Conservation (phyloP, 169 alveolate genomes). For the Plasmodium relictum region DNA sequence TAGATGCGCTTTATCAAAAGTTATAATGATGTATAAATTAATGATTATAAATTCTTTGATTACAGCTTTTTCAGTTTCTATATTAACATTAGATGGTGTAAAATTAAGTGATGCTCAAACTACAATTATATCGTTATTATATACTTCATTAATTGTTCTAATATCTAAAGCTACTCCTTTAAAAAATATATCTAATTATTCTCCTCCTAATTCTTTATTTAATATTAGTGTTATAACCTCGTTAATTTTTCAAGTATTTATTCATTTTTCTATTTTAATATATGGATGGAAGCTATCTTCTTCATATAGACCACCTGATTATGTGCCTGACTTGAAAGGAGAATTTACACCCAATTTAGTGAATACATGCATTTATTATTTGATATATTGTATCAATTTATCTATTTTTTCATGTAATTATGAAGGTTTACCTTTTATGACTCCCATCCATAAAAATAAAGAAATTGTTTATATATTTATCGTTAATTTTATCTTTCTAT, state of each 20-base stretch:
- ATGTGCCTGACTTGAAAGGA: slow-evolving; percentile 86
- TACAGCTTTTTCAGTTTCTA: slow-evolving; percentile 95
- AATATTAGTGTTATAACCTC: slow-evolving; percentile 80
- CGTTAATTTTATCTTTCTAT: slow-evolving; percentile 37
- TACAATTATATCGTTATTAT: slow-evolving; percentile 88
- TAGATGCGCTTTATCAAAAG: slow-evolving; percentile 95
- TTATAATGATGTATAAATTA: slow-evolving; percentile 96
- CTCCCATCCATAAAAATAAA: slow-evolving; percentile 85
- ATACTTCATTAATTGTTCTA: slow-evolving; percentile 82
- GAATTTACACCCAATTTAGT: slow-evolving; percentile 90
- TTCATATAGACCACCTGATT: slow-evolving; percentile 66
- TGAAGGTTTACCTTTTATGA: slow-evolving; percentile 92
- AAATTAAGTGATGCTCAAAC: slow-evolving; percentile 98
- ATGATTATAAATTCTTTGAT: slow-evolving; percentile 95
- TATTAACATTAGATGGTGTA: slow-evolving; percentile 97
- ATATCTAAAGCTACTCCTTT: slow-evolving; percentile 84
- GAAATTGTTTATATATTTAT: slow-evolving; percentile 60
- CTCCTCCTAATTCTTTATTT: slow-evolving; percentile 82
- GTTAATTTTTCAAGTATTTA: slow-evolving; percentile 82
- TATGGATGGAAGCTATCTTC: slow-evolving; percentile 88
- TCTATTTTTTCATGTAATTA: slow-evolving; percentile 90
- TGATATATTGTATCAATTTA: slow-evolving; percentile 86
- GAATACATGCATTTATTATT: slow-evolving; percentile 90
- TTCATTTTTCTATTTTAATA: slow-evolving; percentile 85
- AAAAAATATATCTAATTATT: slow-evolving; percentile 71